Evolutionary conservation across 495 filamentous ascomycete genomes (phyloP).

Genomic region (Neurospora sp.): DNA sequence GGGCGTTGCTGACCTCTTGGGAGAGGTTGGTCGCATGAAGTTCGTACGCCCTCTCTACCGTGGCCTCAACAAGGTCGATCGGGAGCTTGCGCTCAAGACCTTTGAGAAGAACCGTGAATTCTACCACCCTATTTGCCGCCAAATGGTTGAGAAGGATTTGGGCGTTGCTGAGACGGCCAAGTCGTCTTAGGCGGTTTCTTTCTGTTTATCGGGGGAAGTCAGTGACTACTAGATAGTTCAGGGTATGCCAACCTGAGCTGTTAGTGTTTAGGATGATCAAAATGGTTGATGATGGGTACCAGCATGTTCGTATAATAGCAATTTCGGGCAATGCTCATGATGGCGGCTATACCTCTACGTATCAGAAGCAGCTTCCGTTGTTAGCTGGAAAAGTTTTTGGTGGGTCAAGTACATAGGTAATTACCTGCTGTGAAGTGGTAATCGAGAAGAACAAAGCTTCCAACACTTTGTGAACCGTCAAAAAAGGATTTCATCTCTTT

Average conservation of each 20-base stretch:
- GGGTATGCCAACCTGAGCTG: neutral
- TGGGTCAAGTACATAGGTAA: neutral
- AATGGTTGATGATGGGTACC: neutral
- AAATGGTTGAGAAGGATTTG: conserved; percentile 76
- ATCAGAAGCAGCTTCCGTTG: neutral
- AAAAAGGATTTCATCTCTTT: neutral
- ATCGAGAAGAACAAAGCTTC: neutral
- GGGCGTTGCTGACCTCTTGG: conserved; percentile 62
- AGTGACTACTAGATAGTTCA: neutral
- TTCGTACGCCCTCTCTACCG: conserved; percentile 81
- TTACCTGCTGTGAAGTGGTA: no score
- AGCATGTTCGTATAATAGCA: neutral
- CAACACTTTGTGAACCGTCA: neutral
- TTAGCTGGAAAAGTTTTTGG: neutral
- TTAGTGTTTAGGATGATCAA: neutral
- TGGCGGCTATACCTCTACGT: neutral
- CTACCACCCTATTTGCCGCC: conserved; percentile 90
- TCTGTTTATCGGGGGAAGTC: neutral
- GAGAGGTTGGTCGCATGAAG: conserved; percentile 89
- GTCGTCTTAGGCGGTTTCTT: neutral
- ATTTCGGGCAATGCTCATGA: neutral
- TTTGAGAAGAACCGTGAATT: conserved; percentile 83
- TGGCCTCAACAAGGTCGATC: conserved; percentile 60
- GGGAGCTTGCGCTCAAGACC: conserved; percentile 63
- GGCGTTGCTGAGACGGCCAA: conserved; percentile 17